Conservation (phyloP, 2,329 filamentous ascomycete species). For the Fusarium metavorans region DNA sequence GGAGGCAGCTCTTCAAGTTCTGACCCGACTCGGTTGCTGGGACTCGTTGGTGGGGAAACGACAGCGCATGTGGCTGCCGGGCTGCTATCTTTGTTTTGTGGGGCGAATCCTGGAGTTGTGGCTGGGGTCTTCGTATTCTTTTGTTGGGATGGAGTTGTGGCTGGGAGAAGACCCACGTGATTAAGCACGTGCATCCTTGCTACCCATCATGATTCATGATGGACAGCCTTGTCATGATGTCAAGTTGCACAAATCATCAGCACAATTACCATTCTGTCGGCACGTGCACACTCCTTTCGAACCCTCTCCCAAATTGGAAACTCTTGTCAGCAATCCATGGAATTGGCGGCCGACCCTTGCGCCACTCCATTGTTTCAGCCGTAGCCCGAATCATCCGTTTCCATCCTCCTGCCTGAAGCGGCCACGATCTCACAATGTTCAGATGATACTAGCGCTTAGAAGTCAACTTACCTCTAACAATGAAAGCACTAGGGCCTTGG, state of each 20-base stretch:
- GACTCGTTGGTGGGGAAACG: constrained; percentile 39
- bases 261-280: background rate
- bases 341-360: constrained; percentile 8
- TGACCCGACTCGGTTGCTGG: constrained; percentile 21
- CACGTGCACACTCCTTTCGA: background rate
- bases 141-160: background rate
- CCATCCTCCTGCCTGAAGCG: constrained; percentile 2
- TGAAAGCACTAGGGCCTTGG: background rate
- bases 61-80: constrained; percentile 7
- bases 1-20: constrained; percentile 9
- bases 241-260: background rate
- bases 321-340: background rate
- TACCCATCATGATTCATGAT: background rate
- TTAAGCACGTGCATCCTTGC: background rate
- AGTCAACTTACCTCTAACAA: constrained; percentile 9
- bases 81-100: constrained; percentile 1
- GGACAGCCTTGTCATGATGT: background rate
- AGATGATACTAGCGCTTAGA: constrained; percentile 1
- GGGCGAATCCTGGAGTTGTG: background rate
- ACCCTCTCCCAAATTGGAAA: background rate
- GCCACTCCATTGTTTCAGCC: constrained; percentile 5
- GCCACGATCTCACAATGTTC: background rate
- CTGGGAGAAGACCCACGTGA: background rate
- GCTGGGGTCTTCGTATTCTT: background rate
- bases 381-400: background rate